Conservation (phyloP, 768 basidiomycete genomes). For the Candolleomyces eurysporus region DNA sequence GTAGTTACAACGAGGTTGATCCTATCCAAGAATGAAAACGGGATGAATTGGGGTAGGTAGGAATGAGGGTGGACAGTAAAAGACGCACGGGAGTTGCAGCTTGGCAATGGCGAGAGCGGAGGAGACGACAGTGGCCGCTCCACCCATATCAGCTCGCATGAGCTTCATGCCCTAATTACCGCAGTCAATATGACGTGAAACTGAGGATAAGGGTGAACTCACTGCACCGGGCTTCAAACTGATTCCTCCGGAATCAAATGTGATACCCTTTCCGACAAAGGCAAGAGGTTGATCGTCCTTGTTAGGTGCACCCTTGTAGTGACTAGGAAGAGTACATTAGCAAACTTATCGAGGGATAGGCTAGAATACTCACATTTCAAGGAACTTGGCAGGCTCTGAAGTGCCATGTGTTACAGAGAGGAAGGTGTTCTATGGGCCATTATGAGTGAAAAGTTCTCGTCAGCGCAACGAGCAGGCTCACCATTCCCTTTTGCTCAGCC, state of each 20-base stretch:
- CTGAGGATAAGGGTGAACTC: conserved; percentile 21
- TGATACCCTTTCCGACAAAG: conserved; percentile 86
- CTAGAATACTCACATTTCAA: conserved; percentile 64
- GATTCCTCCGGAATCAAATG: conserved; percentile 88
- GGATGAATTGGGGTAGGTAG: neutral
- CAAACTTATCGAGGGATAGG: neutral
- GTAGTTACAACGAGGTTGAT: conserved; percentile 73
- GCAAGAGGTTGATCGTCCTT: conserved; percentile 60
- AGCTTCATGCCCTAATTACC: conserved; percentile 71
- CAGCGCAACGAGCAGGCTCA: conserved; percentile 17
- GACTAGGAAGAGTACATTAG: conserved; percentile 37
- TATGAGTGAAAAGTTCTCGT: too few relatives aligned
- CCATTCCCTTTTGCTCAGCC: conserved; percentile 86
- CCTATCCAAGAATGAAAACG: conserved; percentile 29
- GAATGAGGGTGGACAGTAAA: neutral
- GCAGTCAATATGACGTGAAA: neutral
- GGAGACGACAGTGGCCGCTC: conserved; percentile 76
- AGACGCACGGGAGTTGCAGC: conserved; percentile 70
- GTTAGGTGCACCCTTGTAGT: conserved; percentile 74
- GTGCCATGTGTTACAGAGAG: conserved; percentile 84
- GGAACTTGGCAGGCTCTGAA: conserved; percentile 79
- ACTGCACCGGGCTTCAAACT: conserved; percentile 76
- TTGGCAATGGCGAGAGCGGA: conserved; percentile 78
- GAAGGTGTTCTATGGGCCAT: conserved; percentile 62
- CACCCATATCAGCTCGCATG: conserved; percentile 90